Base-by-base conservation (phyloP, 306 rosid genomes). In the Gastrolobium villosum region DNA sequence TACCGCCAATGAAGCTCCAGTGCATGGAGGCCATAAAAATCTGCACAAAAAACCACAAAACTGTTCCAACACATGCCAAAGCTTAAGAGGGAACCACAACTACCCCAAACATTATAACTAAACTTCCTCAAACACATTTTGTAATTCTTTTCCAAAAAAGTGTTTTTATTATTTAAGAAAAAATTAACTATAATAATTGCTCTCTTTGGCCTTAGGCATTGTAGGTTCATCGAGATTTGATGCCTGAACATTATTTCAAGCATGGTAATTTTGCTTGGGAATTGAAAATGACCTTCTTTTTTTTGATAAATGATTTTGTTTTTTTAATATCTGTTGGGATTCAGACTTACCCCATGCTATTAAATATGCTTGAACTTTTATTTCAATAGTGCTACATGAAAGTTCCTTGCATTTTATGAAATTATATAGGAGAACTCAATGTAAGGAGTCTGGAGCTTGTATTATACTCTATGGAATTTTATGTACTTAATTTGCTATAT, bases 371-470 rank as follows among this genome's bases (percentile, higher is more conserved):
- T 73, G 71, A 31, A 61, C 50, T 34, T 75, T 4, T 62, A 6
- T 34, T 37, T 41, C 59, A 20, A 45, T 34, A 20, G 26, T 20
- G 26, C 26, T 20, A 20, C 26, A 34, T 15, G 28, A 15, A 28
- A 14, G 8, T 60, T 45, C 46, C 61, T 46, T 34, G 55, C 3
- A 4, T 54, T 20, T 77, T 55, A 28, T 36, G 66, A 43, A 77
- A 13, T 43, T 20, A 20, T 20, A 20, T 20, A 20, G 26, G 26
- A 20, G 0, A 20, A 20, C 56, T 26, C 15, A 41, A 26, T 57
- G 41, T 70, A 15, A 48, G 75, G 55, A 70, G 54, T 45, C 53
- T 54, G 66, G 15, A 20, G 15, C 70, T 14, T 11, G 53, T 63
- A 11, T 35, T 26, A 30, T 46, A 77, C 49, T 70, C 44, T 28